phyloP scores from a whole-genome alignment of 371 early-diverging fungal species.

The Furculomyces boomerangus region DNA sequence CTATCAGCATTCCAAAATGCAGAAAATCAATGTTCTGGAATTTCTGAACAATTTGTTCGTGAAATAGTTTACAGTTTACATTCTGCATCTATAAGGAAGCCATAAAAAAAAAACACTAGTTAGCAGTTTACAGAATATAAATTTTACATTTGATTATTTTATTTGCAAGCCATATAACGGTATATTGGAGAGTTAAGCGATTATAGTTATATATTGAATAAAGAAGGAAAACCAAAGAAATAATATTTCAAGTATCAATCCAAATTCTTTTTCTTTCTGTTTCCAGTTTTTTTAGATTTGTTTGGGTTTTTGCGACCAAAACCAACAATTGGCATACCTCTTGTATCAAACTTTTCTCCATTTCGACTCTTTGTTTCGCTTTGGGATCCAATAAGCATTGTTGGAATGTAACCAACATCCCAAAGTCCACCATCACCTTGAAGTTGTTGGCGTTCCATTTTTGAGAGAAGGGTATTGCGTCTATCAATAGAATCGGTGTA shows the following conservation, averaged over 20 bases:
- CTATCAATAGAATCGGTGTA: slow-evolving; percentile 20
- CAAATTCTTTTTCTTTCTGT: slow-evolving; percentile 29
- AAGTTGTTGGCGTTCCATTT: slow-evolving; percentile 28
- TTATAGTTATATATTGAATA: neutral
- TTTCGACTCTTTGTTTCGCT: slow-evolving; percentile 23
- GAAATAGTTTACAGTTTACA: slow-evolving; percentile 1
- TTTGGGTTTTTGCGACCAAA: slow-evolving; percentile 83
- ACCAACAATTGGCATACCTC: slow-evolving; percentile 55
- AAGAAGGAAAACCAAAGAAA: neutral
- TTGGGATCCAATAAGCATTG: slow-evolving; percentile 6
- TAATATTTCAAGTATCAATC: neutral
- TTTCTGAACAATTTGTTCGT: neutral
- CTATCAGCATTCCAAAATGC: neutral
- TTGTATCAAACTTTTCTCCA: slow-evolving; percentile 35
- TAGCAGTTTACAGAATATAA: too few species aligned
- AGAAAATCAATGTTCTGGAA: neutral
- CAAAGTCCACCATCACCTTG: slow-evolving; percentile 28
- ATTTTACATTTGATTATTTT: neutral
- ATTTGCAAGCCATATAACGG: neutral
- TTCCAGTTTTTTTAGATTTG: slow-evolving; percentile 31
- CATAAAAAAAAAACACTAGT: too few species aligned
- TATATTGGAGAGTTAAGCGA: neutral
- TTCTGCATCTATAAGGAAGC: neutral
- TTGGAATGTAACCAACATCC: slow-evolving; percentile 59
- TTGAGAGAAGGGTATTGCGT: slow-evolving; percentile 20